Evolutionary conservation across 1,139 yeast species (phyloP).

Genomic region (Tardiomyces depauwii): DNA sequence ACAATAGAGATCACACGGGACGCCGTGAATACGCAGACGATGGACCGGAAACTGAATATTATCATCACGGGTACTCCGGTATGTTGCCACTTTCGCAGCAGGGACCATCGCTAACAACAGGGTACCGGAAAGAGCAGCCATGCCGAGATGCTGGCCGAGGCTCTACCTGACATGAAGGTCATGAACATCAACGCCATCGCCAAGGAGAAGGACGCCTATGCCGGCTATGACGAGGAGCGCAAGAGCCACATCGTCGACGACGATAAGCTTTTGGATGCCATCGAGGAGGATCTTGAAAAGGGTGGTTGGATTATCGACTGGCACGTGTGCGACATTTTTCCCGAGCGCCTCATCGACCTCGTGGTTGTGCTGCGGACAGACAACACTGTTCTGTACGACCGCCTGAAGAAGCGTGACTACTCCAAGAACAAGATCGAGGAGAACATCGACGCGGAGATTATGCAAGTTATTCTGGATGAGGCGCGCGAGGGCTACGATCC

Average conservation of each 20-base stretch:
- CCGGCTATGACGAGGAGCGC: constrained; percentile 75
- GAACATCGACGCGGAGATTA: constrained; percentile 91
- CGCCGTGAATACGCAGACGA: too few species aligned
- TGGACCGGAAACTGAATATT: constrained; percentile 51
- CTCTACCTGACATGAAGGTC: constrained; percentile 41
- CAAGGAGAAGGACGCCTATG: constrained; percentile 62
- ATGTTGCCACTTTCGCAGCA: neutral
- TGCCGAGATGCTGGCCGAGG: constrained; percentile 48
- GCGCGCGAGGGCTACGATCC: constrained; percentile 74
- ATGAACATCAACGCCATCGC: constrained; percentile 75
- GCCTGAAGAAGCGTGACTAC: constrained; percentile 60
- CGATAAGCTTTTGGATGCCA: constrained; percentile 67
- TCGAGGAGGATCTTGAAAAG: constrained; percentile 64
- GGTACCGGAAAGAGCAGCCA: constrained; percentile 96
- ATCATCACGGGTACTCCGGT: constrained; percentile 87
- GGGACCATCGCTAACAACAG: neutral
- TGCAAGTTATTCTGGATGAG: constrained; percentile 84
- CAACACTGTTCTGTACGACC: constrained; percentile 57
- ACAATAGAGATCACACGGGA: too few species aligned
- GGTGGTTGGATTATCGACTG: constrained; percentile 92
- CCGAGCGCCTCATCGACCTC: constrained; percentile 82
- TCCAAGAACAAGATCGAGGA: constrained; percentile 75
- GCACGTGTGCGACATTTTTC: constrained; percentile 96
- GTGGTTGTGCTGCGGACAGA: constrained; percentile 82
- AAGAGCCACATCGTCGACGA: constrained; percentile 89